Base-by-base conservation (phyloP, 2,329 filamentous ascomycete genomes). In the Colletotrichum lini region DNA sequence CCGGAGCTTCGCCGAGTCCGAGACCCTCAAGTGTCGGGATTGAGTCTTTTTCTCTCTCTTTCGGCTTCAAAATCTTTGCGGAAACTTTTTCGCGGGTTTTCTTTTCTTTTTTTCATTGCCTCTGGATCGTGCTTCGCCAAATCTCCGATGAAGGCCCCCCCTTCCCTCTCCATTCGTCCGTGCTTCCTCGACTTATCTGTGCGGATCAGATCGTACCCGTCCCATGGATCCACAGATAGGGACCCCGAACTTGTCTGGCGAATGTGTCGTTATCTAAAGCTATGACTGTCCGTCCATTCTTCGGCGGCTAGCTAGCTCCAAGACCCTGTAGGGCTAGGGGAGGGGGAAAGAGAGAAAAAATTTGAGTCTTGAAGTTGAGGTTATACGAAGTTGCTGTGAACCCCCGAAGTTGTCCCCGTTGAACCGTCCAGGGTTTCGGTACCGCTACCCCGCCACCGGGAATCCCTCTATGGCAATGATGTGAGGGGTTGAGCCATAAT, bases 191-290 rank as follows among this genome's bases (percentile, higher is more conserved):
- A 54, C 57, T 60, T 70, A 70, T 70, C 67, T 72, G 47, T 54
- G 65, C 59, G 69, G 59, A 64, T 69, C 65, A 69, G 69, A 72
- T 72, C 69, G 69, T 72, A 63, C 47, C 54, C 47, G 47, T 70
- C 38, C 26, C 40, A 42, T 21, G 57, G 70, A 70, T 66, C 70
- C 67, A 72, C 66, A 70, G 70, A 72, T 72, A 72, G 70, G 53
- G 50, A 35, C 62, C 59, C 16, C n/a, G 53, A 49, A 54, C 8
- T 23, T 21, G 23, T 42, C 21, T 6, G 21, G 47, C 21, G 16
- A 38, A 38, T 49, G 50, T 44, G 54, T 13, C 60, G 42, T 72
- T 72, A 72, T 72, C 70, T 72, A 54, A 58, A 59, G 47, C 53
- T 61, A 57, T 62, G 67, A 62, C 49, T 69, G 42, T 61, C 23